Evolutionary conservation across 228 moss, liverwort and hornwort genomes (phyloP).

Genomic region (Sphagnum fallax): DNA sequence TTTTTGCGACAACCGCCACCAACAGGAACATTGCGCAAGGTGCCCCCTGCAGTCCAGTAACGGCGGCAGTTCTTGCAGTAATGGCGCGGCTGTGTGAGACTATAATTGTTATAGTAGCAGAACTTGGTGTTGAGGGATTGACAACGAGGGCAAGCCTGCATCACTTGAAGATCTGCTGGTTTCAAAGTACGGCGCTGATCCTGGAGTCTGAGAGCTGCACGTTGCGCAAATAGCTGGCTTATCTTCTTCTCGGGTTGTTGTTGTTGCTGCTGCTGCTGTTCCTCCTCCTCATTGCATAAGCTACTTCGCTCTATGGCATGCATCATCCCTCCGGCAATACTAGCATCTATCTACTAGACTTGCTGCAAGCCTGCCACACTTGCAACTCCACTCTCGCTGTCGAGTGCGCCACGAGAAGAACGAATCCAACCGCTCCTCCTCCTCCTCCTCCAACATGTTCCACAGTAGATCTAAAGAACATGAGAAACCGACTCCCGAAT

Average conservation of each 20-base stretch:
- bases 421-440: no score
- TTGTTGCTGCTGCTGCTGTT: constrained; percentile 32
- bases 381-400: no score
- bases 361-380: no score
- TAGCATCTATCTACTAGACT: no score
- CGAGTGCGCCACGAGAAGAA: no score
- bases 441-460: no score
- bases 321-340: no score
- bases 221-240: constrained; percentile 20
- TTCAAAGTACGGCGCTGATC: constrained; percentile 36
- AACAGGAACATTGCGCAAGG: constrained; percentile 45
- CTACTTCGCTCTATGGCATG: no score
- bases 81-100: constrained; percentile 42
- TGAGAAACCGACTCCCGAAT: no score
- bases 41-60: constrained; percentile 54
- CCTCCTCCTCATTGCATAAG: no score
- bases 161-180: constrained; percentile 25
- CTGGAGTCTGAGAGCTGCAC: constrained; percentile 7
- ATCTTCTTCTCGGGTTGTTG: no score
- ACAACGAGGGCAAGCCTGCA: constrained; percentile 43
- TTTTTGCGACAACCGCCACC: constrained; percentile 50
- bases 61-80: constrained; percentile 50
- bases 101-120: constrained; percentile 53
- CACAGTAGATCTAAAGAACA: no score
- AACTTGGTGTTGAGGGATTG: constrained; percentile 49